Base-by-base conservation (phyloP, 306 rosid species). In the Boehmeria nivea region DNA sequence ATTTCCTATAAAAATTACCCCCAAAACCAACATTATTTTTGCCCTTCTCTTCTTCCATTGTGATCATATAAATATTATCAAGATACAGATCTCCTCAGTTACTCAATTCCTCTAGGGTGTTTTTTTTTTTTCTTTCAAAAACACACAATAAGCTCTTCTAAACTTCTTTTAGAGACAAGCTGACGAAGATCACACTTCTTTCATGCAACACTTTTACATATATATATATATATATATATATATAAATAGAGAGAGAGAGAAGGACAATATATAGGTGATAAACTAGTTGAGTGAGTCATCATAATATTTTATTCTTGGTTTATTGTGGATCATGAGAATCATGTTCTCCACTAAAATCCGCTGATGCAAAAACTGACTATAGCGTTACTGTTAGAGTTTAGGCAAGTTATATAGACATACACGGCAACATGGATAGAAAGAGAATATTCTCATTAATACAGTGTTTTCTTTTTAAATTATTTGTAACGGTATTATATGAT, bases 1-100 rank as follows among this genome's bases (percentile, higher is more conserved):
- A 82, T 62, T 70, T 81, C 45, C 19, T 70, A 61, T 3, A 78
- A 12, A 54, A n/a, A n/a, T n/a, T n/a, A n/a, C n/a, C n/a, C n/a
- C n/a, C n/a, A n/a, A n/a, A 8, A 39, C 61, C 39, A 34, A 24
- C 6, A 19, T 5, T 19, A 12, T 11, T 10, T 15, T 12, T 18
- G 11, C 19, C 13, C 12, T 73, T 56, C 19, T 39, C 21, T 23
- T 52, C 42, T 24, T 67, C 63, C 11, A 16, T 34, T 49, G 1
- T n/a, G 22, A 22, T 16, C 20, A 33, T 54, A 28, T 6, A 3
- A 5, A 37, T 50, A 15, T 48, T n/a, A n/a, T n/a, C n/a, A n/a
- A n/a, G 36, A 31, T 31, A 47, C 17, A 8, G 57, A 52, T 23
- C 59, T 55, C 26, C 59, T 64, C 60, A 46, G 57, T 51, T 44